A percentile compares a stretch with the other conserved stretches of the same genome.
Evolutionary conservation across 2,329 filamentous ascomycete genomes (phyloP).

Genomic region (Chaetomium strumarium): DNA sequence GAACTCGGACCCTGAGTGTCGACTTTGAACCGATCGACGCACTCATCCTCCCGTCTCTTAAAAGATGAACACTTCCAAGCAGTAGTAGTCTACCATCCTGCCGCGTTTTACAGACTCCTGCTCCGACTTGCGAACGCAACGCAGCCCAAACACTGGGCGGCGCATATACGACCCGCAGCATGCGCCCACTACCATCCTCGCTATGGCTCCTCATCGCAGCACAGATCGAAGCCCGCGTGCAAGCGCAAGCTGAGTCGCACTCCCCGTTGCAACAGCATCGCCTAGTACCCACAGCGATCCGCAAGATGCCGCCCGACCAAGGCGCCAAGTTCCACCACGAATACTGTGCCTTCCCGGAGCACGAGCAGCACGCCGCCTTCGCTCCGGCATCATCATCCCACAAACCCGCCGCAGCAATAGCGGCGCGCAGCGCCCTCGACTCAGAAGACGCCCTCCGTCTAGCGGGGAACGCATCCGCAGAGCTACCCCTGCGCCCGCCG

Average conservation of each 20-base stretch:
- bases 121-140: no score
- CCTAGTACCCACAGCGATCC: slow-evolving; percentile 53
- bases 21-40: neutral
- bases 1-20: neutral
- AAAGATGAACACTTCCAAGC: no score
- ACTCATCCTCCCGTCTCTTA: no score
- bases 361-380: slow-evolving; percentile 6
- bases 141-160: neutral
- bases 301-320: slow-evolving; percentile 65
- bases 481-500: slow-evolving; percentile 41
- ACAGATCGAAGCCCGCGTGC: slow-evolving; percentile 32
- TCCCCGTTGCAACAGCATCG: slow-evolving; percentile 12
- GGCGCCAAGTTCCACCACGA: slow-evolving; percentile 69
- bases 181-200: slow-evolving; percentile 38
- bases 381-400: slow-evolving; percentile 4
- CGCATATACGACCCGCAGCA: slow-evolving; percentile 23
- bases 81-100: no score
- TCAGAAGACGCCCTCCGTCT: slow-evolving; percentile 28
- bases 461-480: slow-evolving; percentile 30
- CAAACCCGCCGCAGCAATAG: slow-evolving; percentile 19
- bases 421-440: slow-evolving; percentile 28
- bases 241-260: slow-evolving; percentile 19
- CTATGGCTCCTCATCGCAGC: slow-evolving; percentile 41
- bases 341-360: slow-evolving; percentile 49
- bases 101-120: neutral